These are phyloP conservation scores for Adansonia digitata DNA, from an alignment of 345 rosid species.

Conservation along the genomic window DNA sequence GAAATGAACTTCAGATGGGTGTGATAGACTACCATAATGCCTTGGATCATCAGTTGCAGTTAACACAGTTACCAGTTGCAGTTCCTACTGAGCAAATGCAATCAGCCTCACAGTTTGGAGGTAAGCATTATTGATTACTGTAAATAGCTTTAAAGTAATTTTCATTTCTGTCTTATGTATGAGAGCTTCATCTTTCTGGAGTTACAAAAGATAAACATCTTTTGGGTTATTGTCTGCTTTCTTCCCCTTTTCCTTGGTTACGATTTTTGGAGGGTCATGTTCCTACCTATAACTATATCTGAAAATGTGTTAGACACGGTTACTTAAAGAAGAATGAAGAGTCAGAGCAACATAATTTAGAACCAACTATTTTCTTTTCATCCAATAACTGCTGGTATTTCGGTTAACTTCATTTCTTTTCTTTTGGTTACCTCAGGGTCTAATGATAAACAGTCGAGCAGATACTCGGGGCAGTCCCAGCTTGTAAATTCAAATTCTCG, in stretches of 20 bases:
- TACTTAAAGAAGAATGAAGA: no score
- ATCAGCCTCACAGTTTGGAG: slow-evolving; percentile 52
- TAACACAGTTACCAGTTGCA: slow-evolving; percentile 45
- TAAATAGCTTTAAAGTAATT: background rate
- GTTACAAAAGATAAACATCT: background rate
- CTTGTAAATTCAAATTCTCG: slow-evolving; percentile 47
- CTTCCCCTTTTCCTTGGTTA: background rate
- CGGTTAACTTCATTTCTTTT: background rate
- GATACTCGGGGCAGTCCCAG: slow-evolving; percentile 51
- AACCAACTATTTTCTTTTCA: background rate
- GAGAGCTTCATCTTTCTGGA: background rate
- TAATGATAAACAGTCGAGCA: slow-evolving; percentile 39
- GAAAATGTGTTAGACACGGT: no score
- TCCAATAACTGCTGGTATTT: background rate
- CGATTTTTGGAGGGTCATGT: no score
- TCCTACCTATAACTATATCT: no score
- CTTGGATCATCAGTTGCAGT: slow-evolving; percentile 49
- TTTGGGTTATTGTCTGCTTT: background rate
- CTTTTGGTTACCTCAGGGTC: slow-evolving; percentile 41
- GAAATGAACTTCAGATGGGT: slow-evolving; percentile 44
- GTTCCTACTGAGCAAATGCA: slow-evolving; percentile 43
- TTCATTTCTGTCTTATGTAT: background rate
- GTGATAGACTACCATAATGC: slow-evolving; percentile 37
- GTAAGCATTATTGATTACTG: slow-evolving; percentile 28
- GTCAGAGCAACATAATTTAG: no score